A percentile compares a stretch with the other conserved stretches of the same genome.
These are phyloP conservation scores for Delonix regia DNA, from an alignment of 306 rosid genomes.

Conservation along the genomic window DNA sequence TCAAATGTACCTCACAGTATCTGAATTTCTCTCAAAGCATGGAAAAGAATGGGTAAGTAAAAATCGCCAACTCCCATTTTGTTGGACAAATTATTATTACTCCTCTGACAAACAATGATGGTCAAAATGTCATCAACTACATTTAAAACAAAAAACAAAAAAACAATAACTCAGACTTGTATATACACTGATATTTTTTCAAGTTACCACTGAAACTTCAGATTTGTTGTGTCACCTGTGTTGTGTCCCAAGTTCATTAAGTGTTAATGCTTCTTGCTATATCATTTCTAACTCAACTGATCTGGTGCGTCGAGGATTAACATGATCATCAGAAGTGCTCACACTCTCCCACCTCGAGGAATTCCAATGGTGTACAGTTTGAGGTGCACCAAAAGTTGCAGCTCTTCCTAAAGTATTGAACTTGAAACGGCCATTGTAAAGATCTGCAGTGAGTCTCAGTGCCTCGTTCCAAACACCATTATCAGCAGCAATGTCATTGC, in stretches of 20 bases:
- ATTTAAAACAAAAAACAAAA: no score
- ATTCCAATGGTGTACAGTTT: constrained; percentile 10
- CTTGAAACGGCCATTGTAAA: constrained; percentile 11
- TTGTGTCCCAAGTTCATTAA: no score
- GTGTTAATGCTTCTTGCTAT: not conserved
- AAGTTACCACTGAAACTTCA: no score
- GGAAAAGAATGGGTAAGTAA: not conserved
- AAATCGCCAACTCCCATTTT: not conserved
- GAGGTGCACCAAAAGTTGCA: constrained; percentile 36
- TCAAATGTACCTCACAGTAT: not conserved
- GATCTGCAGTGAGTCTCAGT: not conserved
- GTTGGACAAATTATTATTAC: not conserved
- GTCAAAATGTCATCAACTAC: no score
- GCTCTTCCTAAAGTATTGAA: constrained; percentile 27
- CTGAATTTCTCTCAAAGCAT: not conserved
- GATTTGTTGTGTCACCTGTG: no score
- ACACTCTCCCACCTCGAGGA: constrained; percentile 39
- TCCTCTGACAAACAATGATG: not conserved
- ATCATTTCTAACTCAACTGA: constrained; percentile 35
- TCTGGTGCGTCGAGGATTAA: constrained; percentile 23
- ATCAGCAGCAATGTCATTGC: not conserved
- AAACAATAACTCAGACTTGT: no score
- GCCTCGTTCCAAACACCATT: constrained; percentile 23
- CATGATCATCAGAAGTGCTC: constrained; percentile 17
- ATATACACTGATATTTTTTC: no score